These are phyloP conservation scores for Blakeslea trispora DNA, from an alignment of 371 early-diverging fungal species.

Conservation along the genomic window DNA sequence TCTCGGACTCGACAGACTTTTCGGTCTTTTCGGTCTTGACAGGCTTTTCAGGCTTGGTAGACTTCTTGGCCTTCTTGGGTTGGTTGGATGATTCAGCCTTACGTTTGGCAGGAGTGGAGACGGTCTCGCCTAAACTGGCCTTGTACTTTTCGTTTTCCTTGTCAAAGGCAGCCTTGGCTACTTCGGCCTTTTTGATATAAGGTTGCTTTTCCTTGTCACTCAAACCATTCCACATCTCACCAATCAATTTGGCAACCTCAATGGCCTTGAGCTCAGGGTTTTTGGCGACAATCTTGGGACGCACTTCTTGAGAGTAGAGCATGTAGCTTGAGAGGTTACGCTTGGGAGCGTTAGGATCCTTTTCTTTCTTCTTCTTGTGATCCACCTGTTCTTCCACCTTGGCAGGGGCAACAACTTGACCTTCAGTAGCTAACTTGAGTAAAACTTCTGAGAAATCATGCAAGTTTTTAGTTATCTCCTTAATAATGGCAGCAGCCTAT, in stretches of 20 bases:
- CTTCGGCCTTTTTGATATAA: conserved; percentile 21
- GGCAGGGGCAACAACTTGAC: background rate
- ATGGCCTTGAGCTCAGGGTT: conserved; percentile 59
- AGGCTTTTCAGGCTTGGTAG: too few species aligned
- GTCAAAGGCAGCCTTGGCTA: conserved; percentile 23
- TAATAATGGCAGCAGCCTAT: conserved; percentile 6
- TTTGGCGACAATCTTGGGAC: conserved; percentile 63
- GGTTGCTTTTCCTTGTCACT: conserved; percentile 59
- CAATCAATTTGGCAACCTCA: conserved; percentile 73
- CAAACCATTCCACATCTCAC: conserved; percentile 74
- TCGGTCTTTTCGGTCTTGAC: too few species aligned
- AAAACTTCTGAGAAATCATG: conserved; percentile 12
- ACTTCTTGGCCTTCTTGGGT: conserved; percentile 4
- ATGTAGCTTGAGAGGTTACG: conserved; percentile 79
- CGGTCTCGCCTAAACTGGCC: conserved; percentile 4
- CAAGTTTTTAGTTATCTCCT: conserved; percentile 6
- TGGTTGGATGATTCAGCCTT: conserved; percentile 1
- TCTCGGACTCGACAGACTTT: background rate
- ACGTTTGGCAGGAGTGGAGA: conserved; percentile 2
- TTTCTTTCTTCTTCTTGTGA: conserved; percentile 39
- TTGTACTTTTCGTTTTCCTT: conserved; percentile 15
- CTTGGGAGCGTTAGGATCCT: conserved; percentile 78
- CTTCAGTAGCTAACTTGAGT: background rate
- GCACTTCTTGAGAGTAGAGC: conserved; percentile 72
- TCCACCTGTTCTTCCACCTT: conserved; percentile 7